These are phyloP conservation scores for Phoenix roebelenii DNA, from an alignment of 176 grass and related monocot genomes.

Conservation along the genomic window DNA sequence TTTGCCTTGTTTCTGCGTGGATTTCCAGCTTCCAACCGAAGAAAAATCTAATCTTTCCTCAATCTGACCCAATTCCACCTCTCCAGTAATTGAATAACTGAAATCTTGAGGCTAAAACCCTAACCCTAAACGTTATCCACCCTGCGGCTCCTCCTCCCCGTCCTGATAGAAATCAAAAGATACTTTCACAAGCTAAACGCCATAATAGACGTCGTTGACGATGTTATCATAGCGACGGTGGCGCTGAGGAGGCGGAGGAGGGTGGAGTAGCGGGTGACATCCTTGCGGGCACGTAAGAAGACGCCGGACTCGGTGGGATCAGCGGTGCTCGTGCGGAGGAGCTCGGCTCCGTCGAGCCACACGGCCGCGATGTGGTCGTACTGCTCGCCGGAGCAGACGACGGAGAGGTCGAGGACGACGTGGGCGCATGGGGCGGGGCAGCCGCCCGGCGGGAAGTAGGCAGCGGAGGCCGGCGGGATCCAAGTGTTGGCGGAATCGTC, in stretches of 20 bases:
- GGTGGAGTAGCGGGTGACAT: slow-evolving; percentile 51
- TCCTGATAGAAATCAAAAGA: slow-evolving; percentile 59
- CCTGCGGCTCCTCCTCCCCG: not conserved
- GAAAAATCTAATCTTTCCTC: slow-evolving; percentile 3
- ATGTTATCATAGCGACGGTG: slow-evolving; percentile 73
- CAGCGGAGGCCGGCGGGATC: slow-evolving; percentile 30
- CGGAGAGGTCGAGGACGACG: slow-evolving; percentile 64
- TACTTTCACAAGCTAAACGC: slow-evolving; percentile 58
- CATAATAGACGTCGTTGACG: slow-evolving; percentile 60
- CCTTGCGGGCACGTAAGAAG: slow-evolving; percentile 62
- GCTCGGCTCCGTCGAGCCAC: slow-evolving; percentile 74
- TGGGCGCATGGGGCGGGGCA: slow-evolving; percentile 58
- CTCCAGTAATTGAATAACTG: no score
- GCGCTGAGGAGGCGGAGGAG: slow-evolving; percentile 38
- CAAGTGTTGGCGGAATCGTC: slow-evolving; percentile 72
- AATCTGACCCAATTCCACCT: not conserved
- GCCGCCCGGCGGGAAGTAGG: slow-evolving; percentile 40
- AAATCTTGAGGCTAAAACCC: no score
- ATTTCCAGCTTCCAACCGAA: not conserved
- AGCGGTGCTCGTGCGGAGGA: slow-evolving; percentile 81
- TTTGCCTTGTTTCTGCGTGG: slow-evolving; percentile 4
- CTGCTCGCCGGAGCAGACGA: slow-evolving; percentile 55
- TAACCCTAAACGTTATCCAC: no score
- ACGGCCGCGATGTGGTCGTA: slow-evolving; percentile 83
- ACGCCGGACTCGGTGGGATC: slow-evolving; percentile 58